phyloP scores from a whole-genome alignment of 2,329 filamentous ascomycete genomes.

The Fusarium sp. region DNA sequence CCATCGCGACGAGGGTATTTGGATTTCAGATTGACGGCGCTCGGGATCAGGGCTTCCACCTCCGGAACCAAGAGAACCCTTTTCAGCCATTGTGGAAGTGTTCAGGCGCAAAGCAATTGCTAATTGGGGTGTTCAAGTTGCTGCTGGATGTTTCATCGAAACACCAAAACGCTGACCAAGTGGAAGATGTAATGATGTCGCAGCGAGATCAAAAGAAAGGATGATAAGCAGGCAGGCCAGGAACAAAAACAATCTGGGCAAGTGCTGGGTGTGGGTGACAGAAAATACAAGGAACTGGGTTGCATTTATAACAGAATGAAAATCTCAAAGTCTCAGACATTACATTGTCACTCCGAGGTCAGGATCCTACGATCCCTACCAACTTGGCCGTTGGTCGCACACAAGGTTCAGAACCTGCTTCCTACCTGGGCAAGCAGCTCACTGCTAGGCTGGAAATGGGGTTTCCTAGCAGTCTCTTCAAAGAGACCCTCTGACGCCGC shows the following conservation, averaged over 20 bases:
- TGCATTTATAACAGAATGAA: constrained; percentile 36
- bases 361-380: constrained; percentile 28
- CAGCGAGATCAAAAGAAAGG: constrained; percentile 17
- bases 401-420: constrained; percentile 27
- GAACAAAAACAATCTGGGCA: constrained; percentile 14
- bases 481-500: constrained; percentile 19
- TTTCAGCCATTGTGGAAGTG: constrained; percentile 47
- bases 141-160: not conserved
- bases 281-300: constrained; percentile 13
- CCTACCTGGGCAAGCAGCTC: constrained; percentile 9
- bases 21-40: constrained; percentile 32
- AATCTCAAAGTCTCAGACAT: constrained; percentile 20
- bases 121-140: not conserved
- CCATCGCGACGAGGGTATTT: constrained; percentile 47
- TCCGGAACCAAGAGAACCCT: constrained; percentile 36
- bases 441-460: constrained; percentile 20
- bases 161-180: not conserved
- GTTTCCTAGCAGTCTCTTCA: constrained; percentile 13
- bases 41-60: constrained; percentile 44
- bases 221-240: constrained; percentile 2
- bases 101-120: constrained; percentile 1
- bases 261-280: constrained; percentile 13
- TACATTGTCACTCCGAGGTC: constrained; percentile 15
- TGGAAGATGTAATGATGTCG: not conserved
- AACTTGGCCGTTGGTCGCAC: constrained; percentile 21